Base-by-base conservation (phyloP, 208 protist genomes). In the Trypanosoma congolense region DNA sequence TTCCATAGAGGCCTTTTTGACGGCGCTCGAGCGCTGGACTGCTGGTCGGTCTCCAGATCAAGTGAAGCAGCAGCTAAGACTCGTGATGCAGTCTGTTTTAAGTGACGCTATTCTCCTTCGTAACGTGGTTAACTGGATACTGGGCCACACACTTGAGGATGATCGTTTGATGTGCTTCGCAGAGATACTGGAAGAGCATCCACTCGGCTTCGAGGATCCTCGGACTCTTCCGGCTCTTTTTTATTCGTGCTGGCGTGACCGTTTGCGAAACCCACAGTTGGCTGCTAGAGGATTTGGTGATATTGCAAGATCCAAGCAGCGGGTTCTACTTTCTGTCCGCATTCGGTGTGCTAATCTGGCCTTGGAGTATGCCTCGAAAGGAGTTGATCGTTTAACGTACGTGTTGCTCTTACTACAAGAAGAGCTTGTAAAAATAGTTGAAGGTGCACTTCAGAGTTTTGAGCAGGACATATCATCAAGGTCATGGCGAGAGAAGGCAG, bases 351-450 rank as follows among this genome's bases (percentile, higher is more conserved):
- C 86, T 16, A 63, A 71, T 16, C 72, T 77, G 33, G 71, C 85
- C 1, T 43, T 87, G 21, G 61, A 70, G 28, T 56, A 58, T 14
- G 62, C 43, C 24, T 62, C 66, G 38, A 73, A 55, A 2, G 69
- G 69, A 35, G 58, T 16, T 8, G 65, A 86, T 42, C 70, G 68
- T 44, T 52, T 83, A 42, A 68, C 56, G 3, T 69, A 79, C 53
- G 87, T 93, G 44, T 4, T 85, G 22, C 67, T 93, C 4, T 67
- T 86, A 18, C 71, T 93, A 1, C 87, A 93, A 61, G 60, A 83
- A 25, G 74, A 84, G 56, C 63, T 93, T 51, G 63, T 47, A 4
- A 57, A 71, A 25, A 65, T 77, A 12, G 42, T 90, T 30, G 65
- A 73, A 12, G 58, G 63, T 50, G 70, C 75, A 46, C 24, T 66